Percentiles rank a stretch among this genome's conserved stretches.
phyloP scores from a whole-genome alignment of 1,139 yeast genomes.

The Tardiomyces depauwii region DNA sequence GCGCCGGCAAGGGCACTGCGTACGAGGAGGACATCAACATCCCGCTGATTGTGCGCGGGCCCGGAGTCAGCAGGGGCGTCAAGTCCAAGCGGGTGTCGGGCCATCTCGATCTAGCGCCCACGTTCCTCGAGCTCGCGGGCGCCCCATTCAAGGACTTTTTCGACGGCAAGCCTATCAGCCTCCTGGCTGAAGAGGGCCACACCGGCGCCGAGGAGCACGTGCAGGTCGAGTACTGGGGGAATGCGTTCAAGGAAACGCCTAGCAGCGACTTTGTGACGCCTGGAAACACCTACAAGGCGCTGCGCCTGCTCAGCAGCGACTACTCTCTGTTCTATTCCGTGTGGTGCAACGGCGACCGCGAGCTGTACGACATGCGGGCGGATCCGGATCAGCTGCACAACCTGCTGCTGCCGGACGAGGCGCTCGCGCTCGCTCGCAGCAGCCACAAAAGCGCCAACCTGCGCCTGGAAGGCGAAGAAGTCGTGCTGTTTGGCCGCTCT shows the following conservation, averaged over 20 bases:
- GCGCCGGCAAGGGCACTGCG: constrained; percentile 4
- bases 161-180: constrained; percentile 3
- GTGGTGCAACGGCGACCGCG: constrained; percentile 5
- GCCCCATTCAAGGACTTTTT: not conserved
- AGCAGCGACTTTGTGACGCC: not conserved
- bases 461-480: not conserved
- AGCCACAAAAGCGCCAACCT: not conserved
- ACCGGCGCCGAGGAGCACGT: constrained; percentile 3
- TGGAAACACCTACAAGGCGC: constrained; percentile 4
- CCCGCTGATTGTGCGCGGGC: constrained; percentile 5
- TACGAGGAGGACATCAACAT: constrained; percentile 5
- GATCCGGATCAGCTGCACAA: constrained; percentile 5
- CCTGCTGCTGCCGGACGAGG: not conserved
- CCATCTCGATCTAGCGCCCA: constrained; percentile 4
- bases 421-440: not conserved
- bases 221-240: constrained; percentile 5
- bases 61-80: constrained; percentile 2
- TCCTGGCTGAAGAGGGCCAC: not conserved
- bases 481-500: constrained; percentile 1
- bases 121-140: constrained; percentile 3
- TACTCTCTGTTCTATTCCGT: constrained; percentile 4
- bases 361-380: constrained; percentile 4
- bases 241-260: constrained; percentile 2
- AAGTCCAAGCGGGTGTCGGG: not conserved
- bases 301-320: constrained; percentile 1